These are phyloP conservation scores for Trypanosoma melophagium DNA, from an alignment of 208 protist genomes.

Conservation along the genomic window DNA sequence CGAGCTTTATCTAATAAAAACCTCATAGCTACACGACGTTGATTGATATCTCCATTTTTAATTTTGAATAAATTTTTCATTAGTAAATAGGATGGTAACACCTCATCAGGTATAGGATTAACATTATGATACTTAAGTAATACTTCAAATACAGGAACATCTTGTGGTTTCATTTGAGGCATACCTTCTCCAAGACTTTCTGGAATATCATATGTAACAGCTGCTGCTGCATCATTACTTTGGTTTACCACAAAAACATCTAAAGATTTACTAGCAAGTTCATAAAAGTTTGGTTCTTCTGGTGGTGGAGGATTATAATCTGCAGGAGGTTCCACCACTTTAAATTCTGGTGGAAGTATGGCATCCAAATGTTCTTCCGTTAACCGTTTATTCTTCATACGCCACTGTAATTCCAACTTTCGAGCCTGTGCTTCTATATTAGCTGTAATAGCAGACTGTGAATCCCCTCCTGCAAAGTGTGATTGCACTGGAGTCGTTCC, in stretches of 20 bases:
- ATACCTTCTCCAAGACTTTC: slow-evolving; percentile 88
- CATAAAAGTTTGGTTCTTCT: slow-evolving; percentile 90
- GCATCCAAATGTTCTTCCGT: slow-evolving; percentile 77
- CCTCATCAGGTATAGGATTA: slow-evolving; percentile 85
- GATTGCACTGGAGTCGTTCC: slow-evolving; percentile 83
- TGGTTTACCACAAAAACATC: slow-evolving; percentile 52
- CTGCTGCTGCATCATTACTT: slow-evolving; percentile 32
- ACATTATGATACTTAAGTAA: slow-evolving; percentile 92
- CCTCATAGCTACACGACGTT: slow-evolving; percentile 95
- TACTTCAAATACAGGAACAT: slow-evolving; percentile 95
- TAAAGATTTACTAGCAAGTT: slow-evolving; percentile 66
- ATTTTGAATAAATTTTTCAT: slow-evolving; percentile 98
- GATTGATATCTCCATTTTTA: slow-evolving; percentile 98
- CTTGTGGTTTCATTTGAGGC: slow-evolving; percentile 96
- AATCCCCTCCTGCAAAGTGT: slow-evolving; percentile 57
- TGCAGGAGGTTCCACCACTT: slow-evolving; percentile 61
- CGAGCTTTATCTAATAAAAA: slow-evolving; percentile 97
- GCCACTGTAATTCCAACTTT: slow-evolving; percentile 81
- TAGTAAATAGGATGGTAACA: slow-evolving; percentile 94
- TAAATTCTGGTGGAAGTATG: slow-evolving; percentile 70
- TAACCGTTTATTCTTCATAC: slow-evolving; percentile 79
- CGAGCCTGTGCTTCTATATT: slow-evolving; percentile 77
- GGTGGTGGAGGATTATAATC: slow-evolving; percentile 80
- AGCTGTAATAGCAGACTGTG: slow-evolving; percentile 62
- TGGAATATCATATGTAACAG: slow-evolving; percentile 79